A percentile compares a stretch with the other conserved stretches of the same genome.
phyloP scores from a whole-genome alignment of 2,329 filamentous ascomycete species.

The Tolypocladium amazonense region DNA sequence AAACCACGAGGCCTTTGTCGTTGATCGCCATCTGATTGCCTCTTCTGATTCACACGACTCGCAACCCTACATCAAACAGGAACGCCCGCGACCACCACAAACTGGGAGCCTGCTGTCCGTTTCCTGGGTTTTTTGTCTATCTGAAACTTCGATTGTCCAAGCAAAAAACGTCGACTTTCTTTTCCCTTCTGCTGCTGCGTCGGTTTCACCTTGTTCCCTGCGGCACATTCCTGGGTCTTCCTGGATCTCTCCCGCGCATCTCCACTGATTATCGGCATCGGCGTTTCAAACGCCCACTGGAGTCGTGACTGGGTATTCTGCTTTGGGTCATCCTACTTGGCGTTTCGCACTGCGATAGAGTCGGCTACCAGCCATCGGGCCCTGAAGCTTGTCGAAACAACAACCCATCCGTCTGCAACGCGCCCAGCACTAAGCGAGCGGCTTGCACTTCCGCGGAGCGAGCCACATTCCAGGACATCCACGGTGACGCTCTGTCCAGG shows the following conservation, averaged over 20 bases:
- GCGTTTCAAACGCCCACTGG: not conserved
- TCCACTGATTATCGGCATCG: not conserved
- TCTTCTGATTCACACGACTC: conserved; percentile 4
- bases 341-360: not conserved
- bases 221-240: not conserved
- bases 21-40: conserved; percentile 1
- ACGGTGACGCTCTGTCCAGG: not conserved
- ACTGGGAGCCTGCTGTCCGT: not conserved
- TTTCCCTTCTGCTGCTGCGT: not conserved
- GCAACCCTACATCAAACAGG: not conserved
- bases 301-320: not conserved
- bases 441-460: not conserved
- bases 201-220: not conserved
- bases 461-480: too few relatives aligned
- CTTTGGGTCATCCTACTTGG: not conserved
- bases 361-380: not conserved
- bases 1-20: not conserved
- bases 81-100: not conserved
- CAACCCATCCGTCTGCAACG: not conserved
- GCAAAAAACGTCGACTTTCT: not conserved
- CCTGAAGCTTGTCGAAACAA: not conserved
- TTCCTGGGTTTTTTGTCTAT: not conserved
- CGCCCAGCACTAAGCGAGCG: not conserved
- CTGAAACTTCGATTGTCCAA: not conserved
- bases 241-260: not conserved